Evolutionary conservation across 441 rosid species (phyloP), one percentile per base, ranked within the genome.

Genomic region (Mallotus japonicus): DNA sequence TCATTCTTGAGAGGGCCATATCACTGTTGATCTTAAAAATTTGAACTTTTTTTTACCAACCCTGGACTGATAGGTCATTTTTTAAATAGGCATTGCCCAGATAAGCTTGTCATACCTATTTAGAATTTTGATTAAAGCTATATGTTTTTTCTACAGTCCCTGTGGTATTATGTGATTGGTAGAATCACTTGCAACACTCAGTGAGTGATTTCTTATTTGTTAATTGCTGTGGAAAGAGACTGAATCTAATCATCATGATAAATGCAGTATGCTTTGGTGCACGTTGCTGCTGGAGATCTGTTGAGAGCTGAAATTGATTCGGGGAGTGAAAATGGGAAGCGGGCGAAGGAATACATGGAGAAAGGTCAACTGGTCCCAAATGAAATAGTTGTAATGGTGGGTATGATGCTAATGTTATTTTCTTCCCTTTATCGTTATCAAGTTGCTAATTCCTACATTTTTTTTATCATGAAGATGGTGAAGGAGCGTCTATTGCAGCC

Each of bases 271-370:
- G 92, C 83, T 74, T 85, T 94, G 88, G 97, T 89, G 75, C 99
- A 95, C 59, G 73, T 94, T 80, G 89, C 99, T 75, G 99, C 96
- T 80, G 97, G 99, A 63, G 97, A 94, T 87, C 84, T 92, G 61
- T 83, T 94, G 77, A 86, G 96, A 79, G 89, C 87, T 11, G 95
- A 92, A 82, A 77, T 94, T 73, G 90, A 86, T 73, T 83, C 87
- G 34, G 97, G 97, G 55, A 94, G 90, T 84, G 91, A 88, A 77
- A 94, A 90, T 65, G 97, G 99, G 67, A 86, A 81, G 79, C 86
- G 62, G 24, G 97, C 99, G 6, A 94, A 88, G 80, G 92, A 92
- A 79, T 79, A 62, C 67, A 94, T 94, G 97, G 97, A 90, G 83
- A 89, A 86, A 80, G 99, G 97, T 28, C 85, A 86, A 65, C 80